Base-by-base conservation (phyloP, 257 asterid genomes). In the Solanum boliviense region DNA sequence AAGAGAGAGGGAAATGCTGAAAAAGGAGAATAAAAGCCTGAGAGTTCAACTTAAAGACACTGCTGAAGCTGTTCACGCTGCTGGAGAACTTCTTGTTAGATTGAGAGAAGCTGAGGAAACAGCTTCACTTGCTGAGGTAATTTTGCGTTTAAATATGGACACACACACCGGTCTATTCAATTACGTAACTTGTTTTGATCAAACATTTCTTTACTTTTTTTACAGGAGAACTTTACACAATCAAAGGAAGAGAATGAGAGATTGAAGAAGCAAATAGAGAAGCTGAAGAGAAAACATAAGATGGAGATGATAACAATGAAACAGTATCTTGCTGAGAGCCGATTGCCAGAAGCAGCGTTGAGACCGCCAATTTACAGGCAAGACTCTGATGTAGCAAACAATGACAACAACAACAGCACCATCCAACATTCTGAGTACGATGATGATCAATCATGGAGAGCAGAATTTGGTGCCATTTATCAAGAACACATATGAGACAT, bases 31-130 rank as follows among this genome's bases (percentile, higher is more conserved):
- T 71, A 91, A 86, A 48, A 94, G 96, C 68, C 91, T 96, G 6
- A 96, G 91, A 88, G 83, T 91, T 62, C 99, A 96, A 87, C 98
- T 97, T 41, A 94, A 95, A 89, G 99, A 97, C 92, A 96, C 99
- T 56, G 98, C 98, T 29, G 99, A 96, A 92, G 99, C 99, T 16
- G 98, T 97, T 86, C 99, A 97, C 72, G 98, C 99, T 23, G 99
- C 99, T 3, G 99, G 99, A 13, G 99, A 96, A 91, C 92, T 97
- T 46, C 98, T 97, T 71, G 98, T 91, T 46, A 89, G 99, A 89
- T 87, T 97, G 94, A 94, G 93, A 90, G 99, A 97, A 93, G 98
- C 99, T 4, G 99, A 97, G 89, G 98, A 94, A 91, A 86, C 98
- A 32, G 95, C 98, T 87, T 93, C 96, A 32, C 35, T 87, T 87